A percentile compares a stretch with the other conserved stretches of the same genome.
Evolutionary conservation across 2,329 filamentous ascomycete genomes (phyloP).

Genomic region (Botrytis fabae): DNA sequence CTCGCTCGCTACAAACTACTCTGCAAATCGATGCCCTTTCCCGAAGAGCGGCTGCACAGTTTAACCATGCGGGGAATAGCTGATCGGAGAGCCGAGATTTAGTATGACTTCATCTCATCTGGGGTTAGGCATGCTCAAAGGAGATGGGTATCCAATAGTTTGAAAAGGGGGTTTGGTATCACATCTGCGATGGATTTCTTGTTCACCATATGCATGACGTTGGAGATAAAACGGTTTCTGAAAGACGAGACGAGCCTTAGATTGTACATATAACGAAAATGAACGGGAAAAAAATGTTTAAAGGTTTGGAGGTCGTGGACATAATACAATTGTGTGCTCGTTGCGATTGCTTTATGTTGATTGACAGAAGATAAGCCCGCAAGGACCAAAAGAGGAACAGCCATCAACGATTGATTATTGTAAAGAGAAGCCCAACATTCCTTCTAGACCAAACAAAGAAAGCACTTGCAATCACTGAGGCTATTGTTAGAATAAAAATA

Average conservation of each 20-base stretch:
- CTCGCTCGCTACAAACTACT: not conserved
- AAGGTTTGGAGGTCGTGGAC: not conserved
- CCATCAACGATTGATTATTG: not conserved
- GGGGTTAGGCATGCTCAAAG: not conserved
- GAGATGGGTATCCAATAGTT: not conserved
- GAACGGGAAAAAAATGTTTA: too few relatives aligned
- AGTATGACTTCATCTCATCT: too few relatives aligned
- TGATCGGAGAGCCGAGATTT: not conserved
- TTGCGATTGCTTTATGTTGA: not conserved
- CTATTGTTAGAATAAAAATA: not conserved
- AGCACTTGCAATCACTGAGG: constrained; percentile 7
- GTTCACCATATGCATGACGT: not conserved
- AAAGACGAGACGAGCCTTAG: too few relatives aligned
- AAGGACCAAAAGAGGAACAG: not conserved
- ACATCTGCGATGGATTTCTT: not conserved
- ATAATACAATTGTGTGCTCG: not conserved
- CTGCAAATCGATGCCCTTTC: not conserved
- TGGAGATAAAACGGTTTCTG: not conserved
- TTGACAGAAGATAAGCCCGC: not conserved
- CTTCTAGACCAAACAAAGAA: not conserved
- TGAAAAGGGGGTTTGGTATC: not conserved
- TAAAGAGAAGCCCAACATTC: not conserved
- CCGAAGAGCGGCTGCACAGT: not conserved
- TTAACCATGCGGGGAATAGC: not conserved
- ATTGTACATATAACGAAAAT: not conserved